These are phyloP conservation scores for Trichoderma sp. DNA, from an alignment of 2,329 filamentous ascomycete species.

Conservation along the genomic window DNA sequence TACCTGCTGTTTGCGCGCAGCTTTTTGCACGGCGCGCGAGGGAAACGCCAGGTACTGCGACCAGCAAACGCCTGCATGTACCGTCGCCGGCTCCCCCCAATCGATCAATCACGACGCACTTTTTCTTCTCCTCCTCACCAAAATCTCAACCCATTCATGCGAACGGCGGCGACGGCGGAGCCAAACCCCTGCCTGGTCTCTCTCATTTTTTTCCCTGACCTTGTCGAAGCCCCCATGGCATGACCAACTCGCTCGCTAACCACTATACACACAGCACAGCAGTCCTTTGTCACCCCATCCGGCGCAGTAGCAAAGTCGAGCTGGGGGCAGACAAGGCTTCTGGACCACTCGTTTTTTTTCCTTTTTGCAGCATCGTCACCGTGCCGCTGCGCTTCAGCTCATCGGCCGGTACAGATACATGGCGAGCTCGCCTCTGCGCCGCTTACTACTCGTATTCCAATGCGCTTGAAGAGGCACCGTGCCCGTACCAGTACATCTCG, in stretches of 20 bases:
- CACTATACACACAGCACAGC: background rate
- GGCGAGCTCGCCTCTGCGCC: background rate
- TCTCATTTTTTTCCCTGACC: background rate
- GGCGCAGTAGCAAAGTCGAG: background rate
- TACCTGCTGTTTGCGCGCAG: background rate
- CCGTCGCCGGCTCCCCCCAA: background rate
- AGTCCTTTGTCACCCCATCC: constrained; percentile 16
- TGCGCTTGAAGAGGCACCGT: background rate
- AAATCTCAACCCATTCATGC: constrained; percentile 19
- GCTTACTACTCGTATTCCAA: background rate
- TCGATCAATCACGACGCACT: constrained; percentile 5
- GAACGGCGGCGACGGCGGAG: constrained; percentile 25
- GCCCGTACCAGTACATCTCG: background rate
- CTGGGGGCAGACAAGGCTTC: background rate
- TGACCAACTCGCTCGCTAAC: constrained; percentile 5
- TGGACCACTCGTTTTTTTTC: background rate
- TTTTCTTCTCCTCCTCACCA: background rate
- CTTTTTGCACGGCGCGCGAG: background rate
- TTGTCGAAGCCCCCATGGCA: constrained; percentile 20
- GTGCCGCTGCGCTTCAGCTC: background rate
- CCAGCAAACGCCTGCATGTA: background rate
- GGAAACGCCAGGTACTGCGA: background rate
- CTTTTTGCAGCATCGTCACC: background rate
- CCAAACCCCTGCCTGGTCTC: constrained; percentile 17
- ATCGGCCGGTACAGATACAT: background rate